phyloP scores from a whole-genome alignment of 257 asterid genomes.

The Hygrophila difformis region DNA sequence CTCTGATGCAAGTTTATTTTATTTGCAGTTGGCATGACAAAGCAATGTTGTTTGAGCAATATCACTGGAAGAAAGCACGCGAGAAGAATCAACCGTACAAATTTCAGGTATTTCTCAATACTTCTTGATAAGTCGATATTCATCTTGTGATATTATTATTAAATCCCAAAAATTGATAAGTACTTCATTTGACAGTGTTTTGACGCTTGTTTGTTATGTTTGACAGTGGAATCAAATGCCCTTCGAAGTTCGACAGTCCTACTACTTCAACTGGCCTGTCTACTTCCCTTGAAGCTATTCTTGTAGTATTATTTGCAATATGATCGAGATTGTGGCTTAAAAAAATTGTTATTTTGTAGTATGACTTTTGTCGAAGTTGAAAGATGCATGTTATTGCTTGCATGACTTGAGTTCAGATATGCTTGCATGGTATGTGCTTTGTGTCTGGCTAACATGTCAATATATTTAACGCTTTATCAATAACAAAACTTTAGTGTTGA shows the following conservation, averaged over 20 bases:
- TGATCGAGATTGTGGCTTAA: too few species aligned
- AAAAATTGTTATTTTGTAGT: too few species aligned
- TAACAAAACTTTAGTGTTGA: too few species aligned
- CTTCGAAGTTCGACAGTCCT: slow-evolving; percentile 51
- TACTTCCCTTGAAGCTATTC: too few species aligned
- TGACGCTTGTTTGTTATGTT: slow-evolving; percentile 6
- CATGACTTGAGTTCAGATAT: too few species aligned
- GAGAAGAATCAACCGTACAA: slow-evolving; percentile 59
- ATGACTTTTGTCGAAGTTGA: too few species aligned
- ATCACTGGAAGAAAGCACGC: slow-evolving; percentile 89
- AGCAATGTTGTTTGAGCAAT: slow-evolving; percentile 79
- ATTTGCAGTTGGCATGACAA: slow-evolving; percentile 84
- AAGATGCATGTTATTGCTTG: too few species aligned
- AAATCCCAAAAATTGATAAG: neutral
- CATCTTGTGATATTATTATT: neutral
- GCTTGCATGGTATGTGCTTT: too few species aligned
- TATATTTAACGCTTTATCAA: too few species aligned
- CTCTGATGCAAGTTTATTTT: slow-evolving; percentile 12
- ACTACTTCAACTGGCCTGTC: slow-evolving; percentile 88
- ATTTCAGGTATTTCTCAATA: slow-evolving; percentile 46
- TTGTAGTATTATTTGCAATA: too few species aligned
- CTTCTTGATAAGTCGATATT: neutral
- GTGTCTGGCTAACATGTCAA: too few species aligned
- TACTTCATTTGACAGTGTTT: neutral
- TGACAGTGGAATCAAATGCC: slow-evolving; percentile 94